Conservation (phyloP, 1,284 basidiomycete species). For the Pseudozyma pruni region DNA sequence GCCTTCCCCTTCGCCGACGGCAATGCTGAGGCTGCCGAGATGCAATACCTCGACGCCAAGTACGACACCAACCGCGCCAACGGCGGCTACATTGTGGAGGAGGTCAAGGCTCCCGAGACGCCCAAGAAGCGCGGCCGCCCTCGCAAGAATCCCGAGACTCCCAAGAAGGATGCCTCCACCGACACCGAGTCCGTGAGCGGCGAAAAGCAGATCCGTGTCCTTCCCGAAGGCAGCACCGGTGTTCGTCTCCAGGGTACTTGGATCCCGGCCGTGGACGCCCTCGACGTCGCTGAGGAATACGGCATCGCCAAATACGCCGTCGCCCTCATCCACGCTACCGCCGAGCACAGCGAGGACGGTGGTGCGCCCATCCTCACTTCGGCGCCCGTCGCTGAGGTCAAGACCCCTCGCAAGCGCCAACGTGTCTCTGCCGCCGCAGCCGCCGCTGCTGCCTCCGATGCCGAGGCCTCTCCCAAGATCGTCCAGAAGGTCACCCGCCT, state of each 20-base stretch:
- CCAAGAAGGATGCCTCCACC: constrained; percentile 33
- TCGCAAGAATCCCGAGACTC: constrained; percentile 42
- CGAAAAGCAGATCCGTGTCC: constrained; percentile 36
- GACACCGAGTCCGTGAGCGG: constrained; percentile 38
- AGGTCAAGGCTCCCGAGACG: constrained; percentile 68
- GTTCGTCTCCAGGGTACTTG: constrained; percentile 85
- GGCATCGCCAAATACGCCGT: constrained; percentile 74
- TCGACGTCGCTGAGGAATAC: constrained; percentile 75
- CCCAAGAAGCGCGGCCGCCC: constrained; percentile 54
- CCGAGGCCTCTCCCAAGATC: constrained; percentile 40
- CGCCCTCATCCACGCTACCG: constrained; percentile 78
- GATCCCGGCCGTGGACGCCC: constrained; percentile 80
- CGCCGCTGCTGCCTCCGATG: constrained; percentile 27
- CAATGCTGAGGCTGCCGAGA: constrained; percentile 82
- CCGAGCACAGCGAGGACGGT: constrained; percentile 74
- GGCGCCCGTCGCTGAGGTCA: constrained; percentile 31
- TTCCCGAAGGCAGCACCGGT: constrained; percentile 63
- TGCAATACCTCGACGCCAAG: constrained; percentile 81
- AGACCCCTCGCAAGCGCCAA: constrained; percentile 46
- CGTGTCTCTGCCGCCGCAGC: constrained; percentile 37
- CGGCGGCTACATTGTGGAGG: constrained; percentile 74
- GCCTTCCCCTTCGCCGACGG: constrained; percentile 88
- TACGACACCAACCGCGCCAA: constrained; percentile 85
- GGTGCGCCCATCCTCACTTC: constrained; percentile 55
- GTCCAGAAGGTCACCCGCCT: constrained; percentile 39